Evolutionary conservation across 768 basidiomycete genomes (phyloP).

Genomic region (Boletus rex-veris): DNA sequence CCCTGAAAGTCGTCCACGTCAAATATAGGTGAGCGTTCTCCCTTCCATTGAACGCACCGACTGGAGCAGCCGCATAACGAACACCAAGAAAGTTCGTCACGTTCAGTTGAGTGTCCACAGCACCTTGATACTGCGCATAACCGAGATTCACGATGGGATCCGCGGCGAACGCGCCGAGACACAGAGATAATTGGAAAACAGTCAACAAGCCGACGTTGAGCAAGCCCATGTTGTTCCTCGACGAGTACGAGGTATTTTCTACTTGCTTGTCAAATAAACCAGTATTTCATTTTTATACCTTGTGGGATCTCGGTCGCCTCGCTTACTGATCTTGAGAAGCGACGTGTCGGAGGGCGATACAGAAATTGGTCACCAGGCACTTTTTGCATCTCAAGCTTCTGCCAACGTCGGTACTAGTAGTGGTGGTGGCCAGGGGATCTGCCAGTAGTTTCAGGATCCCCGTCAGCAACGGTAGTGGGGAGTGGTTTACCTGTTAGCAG

Average conservation of each 20-base stretch:
- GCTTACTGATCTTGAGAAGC: too few species aligned
- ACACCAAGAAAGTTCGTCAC: conserved; percentile 29
- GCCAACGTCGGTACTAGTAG: too few species aligned
- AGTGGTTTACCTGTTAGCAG: too few species aligned
- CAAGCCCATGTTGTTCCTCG: neutral
- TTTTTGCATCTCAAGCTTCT: neutral
- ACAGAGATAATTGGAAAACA: conserved; percentile 4
- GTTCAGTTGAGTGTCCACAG: conserved; percentile 10
- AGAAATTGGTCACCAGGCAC: neutral
- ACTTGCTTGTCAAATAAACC: too few species aligned
- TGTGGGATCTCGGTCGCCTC: too few species aligned
- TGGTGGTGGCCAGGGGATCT: too few species aligned
- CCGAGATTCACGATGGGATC: conserved; percentile 22
- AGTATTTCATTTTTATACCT: too few species aligned
- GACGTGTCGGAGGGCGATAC: neutral
- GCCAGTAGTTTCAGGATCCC: too few species aligned
- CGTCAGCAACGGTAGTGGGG: too few species aligned
- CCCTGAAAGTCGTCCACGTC: conserved; percentile 6
- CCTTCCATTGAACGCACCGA: conserved; percentile 12
- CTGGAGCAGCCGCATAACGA: conserved; percentile 26
- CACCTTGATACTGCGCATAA: conserved; percentile 28
- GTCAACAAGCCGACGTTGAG: neutral
- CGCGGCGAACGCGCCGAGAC: conserved; percentile 1
- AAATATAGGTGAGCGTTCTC: neutral
- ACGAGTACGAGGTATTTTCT: neutral